Evolutionary conservation across 345 rosid genomes (phyloP).

Genomic region (Clausena lansium): DNA sequence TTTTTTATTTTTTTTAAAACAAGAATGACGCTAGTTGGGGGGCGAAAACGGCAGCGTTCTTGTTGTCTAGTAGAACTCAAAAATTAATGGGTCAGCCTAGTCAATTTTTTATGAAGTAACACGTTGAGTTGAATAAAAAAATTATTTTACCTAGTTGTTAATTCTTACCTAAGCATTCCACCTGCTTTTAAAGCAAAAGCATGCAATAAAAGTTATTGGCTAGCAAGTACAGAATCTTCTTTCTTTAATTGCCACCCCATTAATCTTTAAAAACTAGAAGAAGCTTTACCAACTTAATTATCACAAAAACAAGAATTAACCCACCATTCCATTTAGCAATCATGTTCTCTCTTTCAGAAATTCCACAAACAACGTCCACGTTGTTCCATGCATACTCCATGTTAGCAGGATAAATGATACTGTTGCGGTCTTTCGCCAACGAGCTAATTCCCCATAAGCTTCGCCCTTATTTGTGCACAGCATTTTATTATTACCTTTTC

Average conservation of each 20-base stretch:
- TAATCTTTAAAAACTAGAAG: neutral
- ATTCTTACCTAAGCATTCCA: neutral
- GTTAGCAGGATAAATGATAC: conserved; percentile 37
- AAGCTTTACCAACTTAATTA: neutral
- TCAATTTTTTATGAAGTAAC: no score
- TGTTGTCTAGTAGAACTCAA: no score
- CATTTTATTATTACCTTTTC: conserved; percentile 18
- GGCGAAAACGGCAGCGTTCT: no score
- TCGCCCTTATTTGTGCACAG: conserved; percentile 18
- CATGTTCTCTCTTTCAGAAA: conserved; percentile 31
- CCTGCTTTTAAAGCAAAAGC: neutral
- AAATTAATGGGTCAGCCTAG: no score
- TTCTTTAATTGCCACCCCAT: neutral
- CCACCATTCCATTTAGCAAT: neutral
- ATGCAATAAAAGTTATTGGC: neutral
- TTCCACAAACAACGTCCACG: conserved; percentile 25
- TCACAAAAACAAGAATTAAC: neutral
- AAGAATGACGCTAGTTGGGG: no score
- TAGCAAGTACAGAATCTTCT: neutral
- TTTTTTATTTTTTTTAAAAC: no score
- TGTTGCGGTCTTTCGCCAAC: conserved; percentile 33
- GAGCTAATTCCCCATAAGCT: conserved; percentile 36
- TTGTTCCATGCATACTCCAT: conserved; percentile 46
- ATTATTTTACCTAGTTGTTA: no score
- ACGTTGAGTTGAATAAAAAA: no score